Evolutionary conservation across 495 filamentous ascomycete species (phyloP), one percentile per base, ranked within the genome.

Genomic region (Copromyces sp.): DNA sequence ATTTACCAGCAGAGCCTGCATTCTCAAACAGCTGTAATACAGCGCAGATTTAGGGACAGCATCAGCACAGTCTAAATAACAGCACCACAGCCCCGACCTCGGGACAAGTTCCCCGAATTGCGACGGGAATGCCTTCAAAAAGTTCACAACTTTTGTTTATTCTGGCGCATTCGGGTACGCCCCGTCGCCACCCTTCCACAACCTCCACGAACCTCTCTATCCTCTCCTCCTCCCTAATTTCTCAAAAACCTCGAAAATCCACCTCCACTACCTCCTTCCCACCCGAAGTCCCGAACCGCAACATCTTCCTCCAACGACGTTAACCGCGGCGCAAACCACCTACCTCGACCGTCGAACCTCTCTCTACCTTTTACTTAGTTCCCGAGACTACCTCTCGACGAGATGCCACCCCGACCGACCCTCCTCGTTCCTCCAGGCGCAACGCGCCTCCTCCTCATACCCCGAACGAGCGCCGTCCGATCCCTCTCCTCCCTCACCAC

Each of bases 401-500:
- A 2, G 24, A 32, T 70, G 29, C 69, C 35, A 47, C 69, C 69
- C 0, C 40, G 29, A 59, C 42, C 40, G 4, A 0, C 29, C 39
- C 40, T 70, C 40, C 40, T 59, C 32, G 39, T 70, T 0, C 16
- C 69, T 1, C 40, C n/a, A 59, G 16, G 20, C 9, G 12, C 70
- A n/a, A 35, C 37, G 20, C 69, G 69, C 40, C 59, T 68, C 38
- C 37, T 71, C 29, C 37, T 69, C n/a, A 40, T 65, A 37, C 11
- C 53, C 17, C 73, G 40, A 12, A 44, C 32, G 37, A 35, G 16
- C 39, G 16, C 14, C 61, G 35, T n/a, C 42, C 65, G 39, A 70
- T 3, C 42, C 40, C 14, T 41, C 38, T 38, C 38, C 39, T 29
- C 73, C 71, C 14, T 72, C 16, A 37, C 74, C 70, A 37, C 74